Conservation (phyloP, 2,329 filamentous ascomycete genomes). For the Blastomyces silverae region DNA sequence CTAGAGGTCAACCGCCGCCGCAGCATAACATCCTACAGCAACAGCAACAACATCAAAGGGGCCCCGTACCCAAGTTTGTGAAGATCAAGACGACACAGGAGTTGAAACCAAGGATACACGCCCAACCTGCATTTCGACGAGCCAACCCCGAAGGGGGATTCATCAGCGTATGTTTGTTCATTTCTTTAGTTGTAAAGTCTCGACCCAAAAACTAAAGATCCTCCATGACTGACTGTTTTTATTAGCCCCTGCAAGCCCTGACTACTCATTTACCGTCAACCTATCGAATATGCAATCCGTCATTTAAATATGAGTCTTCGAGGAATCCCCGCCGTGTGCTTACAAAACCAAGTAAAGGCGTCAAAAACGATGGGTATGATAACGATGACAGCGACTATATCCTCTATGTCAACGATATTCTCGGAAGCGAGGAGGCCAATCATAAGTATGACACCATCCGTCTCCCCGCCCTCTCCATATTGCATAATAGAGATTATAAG, state of each 20-base stretch:
- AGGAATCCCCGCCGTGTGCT: constrained; percentile 90
- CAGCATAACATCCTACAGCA: constrained; percentile 42
- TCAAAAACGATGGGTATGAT: constrained; percentile 97
- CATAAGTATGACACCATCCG: constrained; percentile 64
- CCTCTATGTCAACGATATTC: constrained; percentile 95
- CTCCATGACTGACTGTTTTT: background rate
- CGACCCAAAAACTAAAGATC: background rate
- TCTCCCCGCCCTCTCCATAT: background rate
- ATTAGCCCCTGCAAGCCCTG: constrained; percentile 84
- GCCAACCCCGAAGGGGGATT: constrained; percentile 96
- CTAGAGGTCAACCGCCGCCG: constrained; percentile 39
- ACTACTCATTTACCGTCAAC: constrained; percentile 89
- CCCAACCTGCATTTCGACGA: constrained; percentile 82
- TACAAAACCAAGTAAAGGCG: constrained; percentile 96
- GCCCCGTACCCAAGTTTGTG: constrained; percentile 79
- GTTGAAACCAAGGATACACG: constrained; percentile 72
- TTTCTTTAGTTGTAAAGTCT: constrained; percentile 1
- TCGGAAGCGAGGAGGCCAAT: constrained; percentile 94
- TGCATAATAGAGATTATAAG: constrained; percentile 1
- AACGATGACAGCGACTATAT: constrained; percentile 99
- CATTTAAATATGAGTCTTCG: constrained; percentile 98
- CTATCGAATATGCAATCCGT: constrained; percentile 96
- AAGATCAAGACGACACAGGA: constrained; percentile 68
- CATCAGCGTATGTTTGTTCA: constrained; percentile 66
- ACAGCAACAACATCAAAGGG: constrained; percentile 44